Percentiles rank a stretch among this genome's conserved stretches.
Conservation (phyloP, 495 filamentous ascomycete species). For the Xylaria grammica region DNA sequence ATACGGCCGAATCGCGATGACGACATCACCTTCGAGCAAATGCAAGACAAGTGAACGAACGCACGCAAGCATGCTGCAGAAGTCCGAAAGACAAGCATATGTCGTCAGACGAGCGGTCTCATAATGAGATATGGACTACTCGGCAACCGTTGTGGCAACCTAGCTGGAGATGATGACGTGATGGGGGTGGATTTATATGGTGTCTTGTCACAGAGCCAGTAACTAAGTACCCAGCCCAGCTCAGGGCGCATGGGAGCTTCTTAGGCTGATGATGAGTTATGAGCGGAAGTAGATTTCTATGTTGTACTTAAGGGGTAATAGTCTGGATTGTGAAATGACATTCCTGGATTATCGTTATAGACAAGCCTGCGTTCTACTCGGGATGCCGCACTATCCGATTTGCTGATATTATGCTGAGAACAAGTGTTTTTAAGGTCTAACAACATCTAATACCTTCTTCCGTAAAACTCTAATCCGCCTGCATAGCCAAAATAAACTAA, state of each 20-base stretch:
- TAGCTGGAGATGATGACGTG: constrained; percentile 1
- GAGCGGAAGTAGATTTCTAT: background rate
- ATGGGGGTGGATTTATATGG: background rate
- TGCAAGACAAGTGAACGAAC: constrained; percentile 12
- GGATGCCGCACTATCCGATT: too few species aligned
- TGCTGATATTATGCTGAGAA: too few species aligned
- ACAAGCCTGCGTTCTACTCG: background rate
- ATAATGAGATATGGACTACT: constrained; percentile 1
- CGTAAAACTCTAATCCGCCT: too few species aligned
- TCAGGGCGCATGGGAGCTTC: background rate
- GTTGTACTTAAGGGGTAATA: background rate
- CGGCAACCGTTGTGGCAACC: background rate
- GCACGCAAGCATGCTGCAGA: constrained; percentile 6
- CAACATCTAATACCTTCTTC: too few species aligned
- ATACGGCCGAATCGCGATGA: constrained; percentile 17
- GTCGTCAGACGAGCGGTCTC: constrained; percentile 7
- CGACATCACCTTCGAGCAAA: constrained; percentile 17
- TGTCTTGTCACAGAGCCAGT: constrained; percentile 4
- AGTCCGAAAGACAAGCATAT: constrained; percentile 18
- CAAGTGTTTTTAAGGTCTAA: too few species aligned
- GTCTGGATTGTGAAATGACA: constrained; percentile 11
- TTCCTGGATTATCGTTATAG: background rate
- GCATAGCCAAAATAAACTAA: too few species aligned
- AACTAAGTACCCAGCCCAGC: background rate
- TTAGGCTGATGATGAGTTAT: background rate